Evolutionary conservation across 1,284 basidiomycete genomes (phyloP).

Genomic region (Jaminaea rosea): DNA sequence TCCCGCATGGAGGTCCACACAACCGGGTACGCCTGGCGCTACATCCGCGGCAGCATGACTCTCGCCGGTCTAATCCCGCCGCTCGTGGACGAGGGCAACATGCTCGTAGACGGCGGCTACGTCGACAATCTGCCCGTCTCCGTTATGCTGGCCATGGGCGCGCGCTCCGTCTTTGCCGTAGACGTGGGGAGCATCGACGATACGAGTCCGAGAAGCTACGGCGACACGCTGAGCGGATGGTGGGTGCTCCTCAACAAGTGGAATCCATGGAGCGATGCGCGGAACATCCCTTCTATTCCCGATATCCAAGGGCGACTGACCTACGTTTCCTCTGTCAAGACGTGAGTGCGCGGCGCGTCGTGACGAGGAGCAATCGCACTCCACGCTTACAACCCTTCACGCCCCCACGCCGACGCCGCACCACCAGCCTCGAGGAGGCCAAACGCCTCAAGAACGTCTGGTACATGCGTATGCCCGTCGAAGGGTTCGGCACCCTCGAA

Average conservation of each 20-base stretch:
- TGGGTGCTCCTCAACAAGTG: slow-evolving; percentile 87
- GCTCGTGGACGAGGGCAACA: slow-evolving; percentile 83
- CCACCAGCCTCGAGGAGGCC: slow-evolving; percentile 84
- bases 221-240: slow-evolving; percentile 92
- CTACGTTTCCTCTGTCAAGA: slow-evolving; percentile 92
- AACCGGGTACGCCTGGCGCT: slow-evolving; percentile 63
- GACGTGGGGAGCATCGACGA: slow-evolving; percentile 95
- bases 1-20: slow-evolving; percentile 96
- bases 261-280: slow-evolving; percentile 56
- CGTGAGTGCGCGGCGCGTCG: too few relatives aligned
- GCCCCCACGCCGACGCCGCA: too few relatives aligned
- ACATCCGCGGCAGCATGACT: slow-evolving; percentile 89
- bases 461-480: slow-evolving; percentile 88
- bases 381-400: too few relatives aligned
- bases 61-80: slow-evolving; percentile 90
- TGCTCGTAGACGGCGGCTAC: slow-evolving; percentile 45
- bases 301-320: slow-evolving; percentile 92
- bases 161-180: slow-evolving; percentile 82
- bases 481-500: slow-evolving; percentile 40
- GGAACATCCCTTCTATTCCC: slow-evolving; percentile 79
- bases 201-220: slow-evolving; percentile 85
- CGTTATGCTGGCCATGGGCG: slow-evolving; percentile 84
- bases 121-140: slow-evolving; percentile 56
- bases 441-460: slow-evolving; percentile 78
- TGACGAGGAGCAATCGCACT: too few relatives aligned